These are phyloP conservation scores for Avena insularis DNA, from an alignment of 176 grass and related monocot genomes.

Conservation along the genomic window DNA sequence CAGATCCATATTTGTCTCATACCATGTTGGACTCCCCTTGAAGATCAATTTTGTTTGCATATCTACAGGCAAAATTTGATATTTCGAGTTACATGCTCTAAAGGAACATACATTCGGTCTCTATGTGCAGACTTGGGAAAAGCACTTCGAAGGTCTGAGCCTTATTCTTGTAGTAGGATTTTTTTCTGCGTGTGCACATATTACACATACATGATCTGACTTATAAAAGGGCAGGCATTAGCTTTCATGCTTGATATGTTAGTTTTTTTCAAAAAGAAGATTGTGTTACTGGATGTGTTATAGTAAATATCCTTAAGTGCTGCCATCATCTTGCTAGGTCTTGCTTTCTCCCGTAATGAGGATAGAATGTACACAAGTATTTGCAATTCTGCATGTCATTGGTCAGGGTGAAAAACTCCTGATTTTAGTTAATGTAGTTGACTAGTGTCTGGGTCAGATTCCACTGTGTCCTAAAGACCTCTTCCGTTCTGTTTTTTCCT, in stretches of 20 bases:
- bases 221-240: slow-evolving; percentile 5
- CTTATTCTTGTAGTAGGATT: neutral
- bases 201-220: slow-evolving; percentile 8
- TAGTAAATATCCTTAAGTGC: neutral
- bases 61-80: slow-evolving; percentile 89
- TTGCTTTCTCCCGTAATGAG: neutral
- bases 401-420: neutral
- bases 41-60: neutral
- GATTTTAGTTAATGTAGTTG: neutral
- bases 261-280: slow-evolving; percentile 20
- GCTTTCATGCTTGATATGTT: neutral
- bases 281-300: neutral
- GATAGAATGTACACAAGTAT: neutral
- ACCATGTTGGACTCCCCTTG: neutral
- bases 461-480: neutral
- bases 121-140: slow-evolving; percentile 98
- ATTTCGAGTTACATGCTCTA: slow-evolving; percentile 94
- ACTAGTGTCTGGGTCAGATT: neutral
- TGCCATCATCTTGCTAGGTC: neutral
- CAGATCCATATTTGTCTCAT: neutral
- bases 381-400: neutral
- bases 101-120: slow-evolving; percentile 96
- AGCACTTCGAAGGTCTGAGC: slow-evolving; percentile 76
- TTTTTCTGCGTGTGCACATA: neutral
- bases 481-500: neutral